Base-by-base conservation (phyloP, 1,284 basidiomycete species). In the Leccinum pachyderme region DNA sequence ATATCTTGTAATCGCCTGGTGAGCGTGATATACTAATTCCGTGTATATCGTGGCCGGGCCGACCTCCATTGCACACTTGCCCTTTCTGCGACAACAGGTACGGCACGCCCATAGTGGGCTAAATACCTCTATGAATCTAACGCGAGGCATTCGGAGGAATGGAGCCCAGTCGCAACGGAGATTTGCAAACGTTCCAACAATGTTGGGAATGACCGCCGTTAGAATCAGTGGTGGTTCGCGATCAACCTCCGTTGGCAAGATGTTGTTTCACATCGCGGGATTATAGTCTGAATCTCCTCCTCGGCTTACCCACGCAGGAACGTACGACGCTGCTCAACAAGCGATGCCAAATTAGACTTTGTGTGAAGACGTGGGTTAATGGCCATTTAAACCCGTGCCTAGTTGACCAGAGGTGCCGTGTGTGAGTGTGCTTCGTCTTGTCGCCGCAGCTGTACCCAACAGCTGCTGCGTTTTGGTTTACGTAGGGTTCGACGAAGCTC, bases 51-150 rank as follows among this genome's bases (percentile, higher is more conserved):
- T 37, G 47, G 33, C 47, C 27, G 48, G 35, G 44, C 28, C 13
- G 24, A n/a, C 47, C 55, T 71, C 55, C 68, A 69, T 64, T 64
- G 28, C 25, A 18, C n/a, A 39, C 39, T n/a, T 62, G 35, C 54
- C 52, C 6, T 49, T 58, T 50, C 44, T n/a, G 49, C 47, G 11
- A 13, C 35, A 32, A 15, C 43, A 49, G 56, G 47, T 39, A 58
- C 55, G 31, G 28, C 58, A 52, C 41, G 56, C 54, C 56, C 9
- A 6, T 45, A 11, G 29, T 53, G 43, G 33, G 48, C 29, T 49
- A 46, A 44, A 49, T 47, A 32, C 31, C 31, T 51, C 18, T 18
- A 33, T 15, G 24, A 12, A 4, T 41, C 45, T 2, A 25, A 49
- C 45, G 61, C 46, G 50, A 55, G 52, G 53, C 49, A 47, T n/a